Conservation (phyloP, 208 protist species). For the Trypanosoma congolense region DNA sequence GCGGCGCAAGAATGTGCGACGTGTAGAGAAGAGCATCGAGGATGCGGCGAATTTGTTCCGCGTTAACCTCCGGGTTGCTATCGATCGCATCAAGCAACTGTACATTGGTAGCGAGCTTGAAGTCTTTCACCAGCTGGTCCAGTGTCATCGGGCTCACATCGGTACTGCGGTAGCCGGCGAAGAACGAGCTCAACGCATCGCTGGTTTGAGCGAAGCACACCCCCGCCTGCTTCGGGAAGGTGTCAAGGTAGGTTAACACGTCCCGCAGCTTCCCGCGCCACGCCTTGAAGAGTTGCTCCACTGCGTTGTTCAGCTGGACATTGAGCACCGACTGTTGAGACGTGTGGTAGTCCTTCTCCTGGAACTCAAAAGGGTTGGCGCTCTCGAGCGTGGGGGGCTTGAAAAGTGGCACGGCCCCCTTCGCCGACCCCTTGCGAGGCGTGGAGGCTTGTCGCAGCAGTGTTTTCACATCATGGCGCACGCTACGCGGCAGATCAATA, state of each 20-base stretch:
- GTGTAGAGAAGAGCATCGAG: conserved; percentile 64
- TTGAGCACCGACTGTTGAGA: conserved; percentile 78
- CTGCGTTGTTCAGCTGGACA: conserved; percentile 52
- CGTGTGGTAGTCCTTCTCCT: conserved; percentile 60
- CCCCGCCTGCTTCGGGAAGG: conserved; percentile 36
- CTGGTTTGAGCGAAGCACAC: conserved; percentile 29
- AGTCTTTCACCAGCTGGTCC: conserved; percentile 34
- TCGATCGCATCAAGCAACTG: conserved; percentile 28
- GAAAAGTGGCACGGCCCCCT: conserved; percentile 16
- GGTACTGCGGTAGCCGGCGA: conserved; percentile 51
- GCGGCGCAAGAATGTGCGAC: conserved; percentile 49
- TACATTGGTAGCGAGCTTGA: conserved; percentile 36
- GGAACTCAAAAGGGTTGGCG: conserved; percentile 43
- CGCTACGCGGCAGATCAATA: conserved; percentile 36
- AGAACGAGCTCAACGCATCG: conserved; percentile 43
- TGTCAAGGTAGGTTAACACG: conserved; percentile 29
- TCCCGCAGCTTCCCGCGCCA: conserved; percentile 45
- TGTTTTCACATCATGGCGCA: conserved; percentile 8
- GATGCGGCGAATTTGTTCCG: conserved; percentile 47
- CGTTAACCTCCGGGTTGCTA: conserved; percentile 23
- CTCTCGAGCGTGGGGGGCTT: conserved; percentile 26
- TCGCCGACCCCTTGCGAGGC: background rate
- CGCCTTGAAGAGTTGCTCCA: conserved; percentile 44
- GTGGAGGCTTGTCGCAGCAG: background rate
- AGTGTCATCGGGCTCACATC: conserved; percentile 40